Evolutionary conservation across 2,329 filamentous ascomycete genomes (phyloP).

Genomic region (Cercospora brassicicola): DNA sequence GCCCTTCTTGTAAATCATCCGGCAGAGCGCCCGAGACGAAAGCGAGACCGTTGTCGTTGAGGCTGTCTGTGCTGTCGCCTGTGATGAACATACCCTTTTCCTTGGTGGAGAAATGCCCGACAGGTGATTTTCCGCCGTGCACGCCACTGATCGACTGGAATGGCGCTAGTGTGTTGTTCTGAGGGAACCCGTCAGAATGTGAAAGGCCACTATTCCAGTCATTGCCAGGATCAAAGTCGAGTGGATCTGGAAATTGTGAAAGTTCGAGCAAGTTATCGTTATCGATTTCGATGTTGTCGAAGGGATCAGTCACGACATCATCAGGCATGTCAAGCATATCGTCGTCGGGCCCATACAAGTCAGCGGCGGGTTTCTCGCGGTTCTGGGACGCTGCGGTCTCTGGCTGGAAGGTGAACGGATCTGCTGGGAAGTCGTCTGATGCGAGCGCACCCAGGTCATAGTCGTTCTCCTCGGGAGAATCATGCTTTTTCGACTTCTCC

Average conservation of each 20-base stretch:
- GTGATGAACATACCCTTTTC: constrained; percentile 15
- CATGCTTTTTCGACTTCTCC: not conserved
- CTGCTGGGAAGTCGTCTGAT: constrained; percentile 19
- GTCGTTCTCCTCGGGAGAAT: constrained; percentile 26
- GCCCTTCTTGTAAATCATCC: not conserved
- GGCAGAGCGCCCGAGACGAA: not conserved
- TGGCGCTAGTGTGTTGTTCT: not conserved
- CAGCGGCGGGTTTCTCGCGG: too few relatives aligned
- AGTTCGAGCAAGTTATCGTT: not conserved
- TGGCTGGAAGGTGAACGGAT: not conserved
- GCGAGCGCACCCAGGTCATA: constrained; percentile 24
- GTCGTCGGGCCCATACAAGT: constrained; percentile 11
- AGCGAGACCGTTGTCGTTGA: not conserved
- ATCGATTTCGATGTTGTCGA: not conserved
- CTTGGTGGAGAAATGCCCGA: not conserved
- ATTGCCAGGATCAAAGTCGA: not conserved
- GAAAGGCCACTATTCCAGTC: not conserved
- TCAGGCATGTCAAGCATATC: constrained; percentile 28
- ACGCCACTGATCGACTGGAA: not conserved
- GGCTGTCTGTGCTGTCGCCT: constrained; percentile 16
- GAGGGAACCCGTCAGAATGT: not conserved
- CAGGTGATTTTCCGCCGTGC: too few relatives aligned
- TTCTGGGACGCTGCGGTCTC: constrained; percentile 2
- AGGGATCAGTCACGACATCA: not conserved
- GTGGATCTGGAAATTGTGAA: not conserved